Evolutionary conservation across 306 rosid genomes (phyloP).

Genomic region (Castanopsis chinensis): DNA sequence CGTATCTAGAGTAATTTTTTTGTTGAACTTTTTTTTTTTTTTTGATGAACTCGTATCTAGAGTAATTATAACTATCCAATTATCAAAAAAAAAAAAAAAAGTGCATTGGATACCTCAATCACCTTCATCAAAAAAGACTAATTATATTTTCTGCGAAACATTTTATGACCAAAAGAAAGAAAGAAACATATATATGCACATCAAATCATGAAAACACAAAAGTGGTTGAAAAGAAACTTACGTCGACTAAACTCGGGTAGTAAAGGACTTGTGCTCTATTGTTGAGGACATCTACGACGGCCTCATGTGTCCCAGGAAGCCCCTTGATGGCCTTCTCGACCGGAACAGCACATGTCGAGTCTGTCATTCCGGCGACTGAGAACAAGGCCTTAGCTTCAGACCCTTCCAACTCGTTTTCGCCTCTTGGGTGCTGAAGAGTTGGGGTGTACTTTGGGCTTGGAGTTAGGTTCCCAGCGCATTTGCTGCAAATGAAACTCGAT

Average conservation of each 20-base stretch:
- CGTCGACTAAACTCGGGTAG: conserved; percentile 48
- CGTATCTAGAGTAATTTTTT: too few relatives aligned
- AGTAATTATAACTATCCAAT: too few relatives aligned
- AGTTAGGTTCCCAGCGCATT: conserved; percentile 19
- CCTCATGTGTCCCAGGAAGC: conserved; percentile 68
- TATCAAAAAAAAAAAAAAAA: too few relatives aligned
- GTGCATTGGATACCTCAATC: too few relatives aligned
- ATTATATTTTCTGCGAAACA: too few relatives aligned
- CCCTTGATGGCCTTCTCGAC: conserved; percentile 68
- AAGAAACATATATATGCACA: not conserved
- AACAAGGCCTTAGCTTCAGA: conserved; percentile 44
- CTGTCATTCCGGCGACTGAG: conserved; percentile 58
- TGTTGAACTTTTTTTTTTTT: too few relatives aligned
- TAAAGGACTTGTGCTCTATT: conserved; percentile 57
- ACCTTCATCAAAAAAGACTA: too few relatives aligned
- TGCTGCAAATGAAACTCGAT: conserved; percentile 28
- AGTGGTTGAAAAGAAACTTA: conserved; percentile 19
- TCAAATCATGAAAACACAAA: not conserved
- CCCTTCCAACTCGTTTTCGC: not conserved
- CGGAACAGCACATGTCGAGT: conserved; percentile 70
- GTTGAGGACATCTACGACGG: conserved; percentile 60
- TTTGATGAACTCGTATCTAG: too few relatives aligned
- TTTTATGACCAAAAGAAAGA: too few relatives aligned
- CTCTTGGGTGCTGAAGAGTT: conserved; percentile 49
- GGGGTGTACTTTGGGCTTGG: conserved; percentile 60